Evolutionary conservation across 257 asterid species (phyloP), one percentile per base, ranked within the genome.

Genomic region (Solanum gandarillasii): DNA sequence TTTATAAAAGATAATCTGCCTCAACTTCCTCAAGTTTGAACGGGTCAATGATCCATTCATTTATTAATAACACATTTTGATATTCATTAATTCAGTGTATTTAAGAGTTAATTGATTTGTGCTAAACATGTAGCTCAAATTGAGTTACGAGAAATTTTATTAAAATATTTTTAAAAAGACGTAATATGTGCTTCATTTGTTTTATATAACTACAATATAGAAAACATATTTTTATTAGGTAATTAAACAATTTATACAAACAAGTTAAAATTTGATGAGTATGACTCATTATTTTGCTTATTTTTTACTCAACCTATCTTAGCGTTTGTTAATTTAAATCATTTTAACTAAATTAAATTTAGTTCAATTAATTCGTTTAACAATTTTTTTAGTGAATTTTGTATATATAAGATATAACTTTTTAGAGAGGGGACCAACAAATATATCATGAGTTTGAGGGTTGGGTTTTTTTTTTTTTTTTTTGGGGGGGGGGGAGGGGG

Each of bases 81-180:
- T 35, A 10, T 5, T 0, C 0, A 1, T 13, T 0, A 20, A 35
- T 20, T 34, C 2, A 35, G 2, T 13, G 1, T n/a, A 20, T 73
- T 7, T 35, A 73, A 20, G 12, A 73, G 48, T 35, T 73, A 6
- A 0, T 8, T 73, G 29, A 18, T 9, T 35, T 34, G 21, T 34
- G 41, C 46, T 20, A 21, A 34, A 20, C 2, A 73, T 5, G 82
- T 73, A 34, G 9, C 9, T 73, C 29, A 35, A 34, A 73, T 34
- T 35, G 31, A 9, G 11, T 1, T 0, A 34, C 1, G 0, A 73
- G 0, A 35, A 5, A 20, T 35, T 3, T 72, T 72, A 16, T 72
- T 0, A 18, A 72, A 8, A 18, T 72, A 29, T 7, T 70, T 31
- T 7, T 21, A 1, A 27, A 27, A 67, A 12, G 7, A 11, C 1